Evolutionary conservation across 2,329 filamentous ascomycete genomes (phyloP).

Genomic region (Phaeosphaeriaceae sp.): DNA sequence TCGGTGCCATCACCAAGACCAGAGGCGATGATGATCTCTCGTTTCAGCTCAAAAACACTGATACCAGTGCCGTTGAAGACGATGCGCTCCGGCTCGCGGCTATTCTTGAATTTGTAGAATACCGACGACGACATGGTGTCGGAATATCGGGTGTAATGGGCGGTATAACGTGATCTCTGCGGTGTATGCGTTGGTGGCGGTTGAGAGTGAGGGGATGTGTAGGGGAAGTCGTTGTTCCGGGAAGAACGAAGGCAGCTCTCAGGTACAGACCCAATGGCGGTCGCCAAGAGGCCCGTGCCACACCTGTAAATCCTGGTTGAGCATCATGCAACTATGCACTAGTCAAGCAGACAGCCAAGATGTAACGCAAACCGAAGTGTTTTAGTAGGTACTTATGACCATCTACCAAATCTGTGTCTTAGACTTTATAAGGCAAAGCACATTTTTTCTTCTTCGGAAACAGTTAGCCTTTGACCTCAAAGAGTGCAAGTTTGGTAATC

Average conservation of each 20-base stretch:
- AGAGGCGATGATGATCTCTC: constrained; percentile 95
- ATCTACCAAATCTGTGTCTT: no score
- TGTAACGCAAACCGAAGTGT: no score
- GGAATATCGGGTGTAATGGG: constrained; percentile 7
- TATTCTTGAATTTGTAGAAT: constrained; percentile 99
- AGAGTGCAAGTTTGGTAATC: no score
- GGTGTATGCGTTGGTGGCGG: background rate
- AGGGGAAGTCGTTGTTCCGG: background rate
- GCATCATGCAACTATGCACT: no score
- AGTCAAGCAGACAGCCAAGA: no score
- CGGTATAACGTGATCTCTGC: background rate
- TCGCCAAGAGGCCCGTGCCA: background rate
- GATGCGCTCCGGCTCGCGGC: constrained; percentile 91
- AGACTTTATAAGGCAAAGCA: no score
- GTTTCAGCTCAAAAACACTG: constrained; percentile 97
- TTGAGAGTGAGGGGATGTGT: background rate
- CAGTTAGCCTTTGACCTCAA: no score
- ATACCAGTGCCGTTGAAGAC: constrained; percentile 98
- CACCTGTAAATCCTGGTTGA: background rate
- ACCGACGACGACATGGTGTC: constrained; percentile 86
- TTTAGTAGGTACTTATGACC: no score
- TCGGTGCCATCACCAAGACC: constrained; percentile 94
- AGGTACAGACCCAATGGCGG: background rate
- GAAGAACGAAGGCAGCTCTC: background rate
- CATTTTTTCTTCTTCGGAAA: no score